Percentiles rank a stretch among this genome's conserved stretches.
Conservation (phyloP, 306 rosid species). For the Potentilla sterilis region DNA sequence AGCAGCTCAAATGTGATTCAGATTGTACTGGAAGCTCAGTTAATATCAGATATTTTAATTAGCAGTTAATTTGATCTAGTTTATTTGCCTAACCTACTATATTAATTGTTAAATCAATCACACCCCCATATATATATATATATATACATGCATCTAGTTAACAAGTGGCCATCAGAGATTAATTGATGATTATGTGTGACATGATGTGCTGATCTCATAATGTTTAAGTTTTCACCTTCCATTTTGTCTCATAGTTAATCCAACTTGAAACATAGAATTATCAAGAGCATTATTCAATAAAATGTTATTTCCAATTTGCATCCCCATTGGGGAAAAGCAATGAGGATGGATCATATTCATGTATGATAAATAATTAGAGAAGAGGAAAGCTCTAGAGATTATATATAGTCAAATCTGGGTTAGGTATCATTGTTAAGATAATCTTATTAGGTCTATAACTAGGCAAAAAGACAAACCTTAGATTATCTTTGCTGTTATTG, state of each 20-base stretch:
- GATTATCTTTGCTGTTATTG: conserved; percentile 18
- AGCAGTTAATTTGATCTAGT: background rate
- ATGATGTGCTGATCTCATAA: background rate
- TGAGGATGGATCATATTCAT: background rate
- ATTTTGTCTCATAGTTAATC: background rate
- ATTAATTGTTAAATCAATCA: background rate
- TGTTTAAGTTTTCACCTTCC: background rate
- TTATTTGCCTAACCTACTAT: background rate
- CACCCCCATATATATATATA: no score
- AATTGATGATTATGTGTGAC: background rate
- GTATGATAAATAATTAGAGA: background rate
- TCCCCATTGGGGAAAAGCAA: background rate
- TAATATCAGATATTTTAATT: background rate
- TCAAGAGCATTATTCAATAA: background rate
- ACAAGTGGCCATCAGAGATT: background rate
- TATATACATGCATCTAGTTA: background rate
- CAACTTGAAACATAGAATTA: background rate
- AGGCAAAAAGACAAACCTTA: conserved; percentile 38
- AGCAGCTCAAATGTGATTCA: background rate
- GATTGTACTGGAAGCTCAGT: conserved; percentile 5
- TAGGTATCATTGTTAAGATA: conserved; percentile 26
- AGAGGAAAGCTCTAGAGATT: conserved; percentile 32
- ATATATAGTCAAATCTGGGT: conserved; percentile 28
- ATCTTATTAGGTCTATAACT: conserved; percentile 31
- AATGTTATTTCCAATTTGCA: background rate